These are phyloP conservation scores for Pichia sp. DNA, from an alignment of 1,139 yeast species.

Conservation along the genomic window DNA sequence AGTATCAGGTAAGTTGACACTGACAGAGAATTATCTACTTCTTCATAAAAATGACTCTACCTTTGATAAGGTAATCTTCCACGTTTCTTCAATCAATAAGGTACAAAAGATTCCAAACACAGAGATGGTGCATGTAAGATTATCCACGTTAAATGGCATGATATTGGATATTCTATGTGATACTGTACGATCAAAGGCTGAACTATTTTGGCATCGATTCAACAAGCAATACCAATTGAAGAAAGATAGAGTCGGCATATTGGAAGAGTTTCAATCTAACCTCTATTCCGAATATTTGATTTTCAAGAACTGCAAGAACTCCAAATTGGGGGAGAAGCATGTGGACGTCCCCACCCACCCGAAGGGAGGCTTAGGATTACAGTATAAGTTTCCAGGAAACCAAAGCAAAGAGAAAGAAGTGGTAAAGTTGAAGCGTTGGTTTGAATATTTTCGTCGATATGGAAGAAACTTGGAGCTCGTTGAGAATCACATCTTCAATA, in stretches of 20 bases:
- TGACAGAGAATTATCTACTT: conserved; percentile 70
- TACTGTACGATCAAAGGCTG: conserved; percentile 74
- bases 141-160: conserved; percentile 63
- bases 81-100: conserved; percentile 71
- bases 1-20: conserved; percentile 52
- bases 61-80: conserved; percentile 58
- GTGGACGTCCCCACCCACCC: conserved; percentile 47
- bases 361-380: conserved; percentile 76
- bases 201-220: conserved; percentile 44
- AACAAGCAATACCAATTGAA: conserved; percentile 4
- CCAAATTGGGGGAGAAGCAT: conserved; percentile 15
- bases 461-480: conserved; percentile 80
- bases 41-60: conserved; percentile 67
- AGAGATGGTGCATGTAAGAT: conserved; percentile 71
- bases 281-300: conserved; percentile 83
- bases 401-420: conserved; percentile 39
- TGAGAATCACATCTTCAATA: conserved; percentile 66
- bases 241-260: conserved; percentile 38
- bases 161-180: conserved; percentile 63
- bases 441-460: conserved; percentile 73
- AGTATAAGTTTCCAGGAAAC: conserved; percentile 85
- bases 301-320: conserved; percentile 45
- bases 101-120: conserved; percentile 80
- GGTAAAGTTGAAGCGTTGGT: conserved; percentile 64
- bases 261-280: conserved; percentile 61